These are phyloP conservation scores for Metarhizium guizhouense DNA, from an alignment of 2,329 filamentous ascomycete species.

Conservation along the genomic window DNA sequence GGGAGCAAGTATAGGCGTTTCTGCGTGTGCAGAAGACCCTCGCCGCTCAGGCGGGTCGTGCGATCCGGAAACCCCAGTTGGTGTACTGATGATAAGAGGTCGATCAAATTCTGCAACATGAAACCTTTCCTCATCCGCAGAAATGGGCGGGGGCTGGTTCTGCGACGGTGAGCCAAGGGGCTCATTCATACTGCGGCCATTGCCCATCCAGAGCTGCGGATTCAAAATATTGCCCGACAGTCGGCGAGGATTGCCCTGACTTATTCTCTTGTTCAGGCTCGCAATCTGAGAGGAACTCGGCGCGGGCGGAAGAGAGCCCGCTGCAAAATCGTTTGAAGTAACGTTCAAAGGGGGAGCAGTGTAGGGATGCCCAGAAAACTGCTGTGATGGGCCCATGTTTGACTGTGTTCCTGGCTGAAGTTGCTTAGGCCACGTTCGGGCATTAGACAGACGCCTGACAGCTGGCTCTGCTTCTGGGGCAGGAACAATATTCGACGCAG, in stretches of 20 bases:
- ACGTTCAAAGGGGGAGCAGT: slow-evolving; percentile 29
- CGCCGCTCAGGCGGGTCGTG: slow-evolving; percentile 35
- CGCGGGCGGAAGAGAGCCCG: slow-evolving; percentile 25
- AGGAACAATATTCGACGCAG: slow-evolving; percentile 4
- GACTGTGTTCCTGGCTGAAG: slow-evolving; percentile 16
- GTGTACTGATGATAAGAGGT: slow-evolving; percentile 53
- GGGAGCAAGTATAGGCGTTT: slow-evolving; percentile 42
- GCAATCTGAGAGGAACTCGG: slow-evolving; percentile 31
- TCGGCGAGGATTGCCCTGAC: slow-evolving; percentile 29
- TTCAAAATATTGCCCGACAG: slow-evolving; percentile 32
- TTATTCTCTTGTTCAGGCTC: slow-evolving; percentile 27
- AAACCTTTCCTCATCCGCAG: not conserved
- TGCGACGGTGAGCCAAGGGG: not conserved
- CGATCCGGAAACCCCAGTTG: slow-evolving; percentile 43
- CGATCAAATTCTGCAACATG: slow-evolving; percentile 31
- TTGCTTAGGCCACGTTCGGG: slow-evolving; percentile 38
- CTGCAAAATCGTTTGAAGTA: slow-evolving; percentile 22
- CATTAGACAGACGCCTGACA: slow-evolving; percentile 22
- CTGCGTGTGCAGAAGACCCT: slow-evolving; percentile 23
- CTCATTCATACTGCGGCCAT: not conserved
- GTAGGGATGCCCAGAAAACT: slow-evolving; percentile 26
- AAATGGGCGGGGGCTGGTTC: not conserved
- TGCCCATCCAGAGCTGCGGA: slow-evolving; percentile 3
- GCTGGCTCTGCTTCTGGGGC: slow-evolving; percentile 11
- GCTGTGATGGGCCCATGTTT: slow-evolving; percentile 6